Percentiles rank a stretch among this genome's conserved stretches.
Evolutionary conservation across 148 eudicot species (phyloP).

Genomic region (Camellia sinensis): DNA sequence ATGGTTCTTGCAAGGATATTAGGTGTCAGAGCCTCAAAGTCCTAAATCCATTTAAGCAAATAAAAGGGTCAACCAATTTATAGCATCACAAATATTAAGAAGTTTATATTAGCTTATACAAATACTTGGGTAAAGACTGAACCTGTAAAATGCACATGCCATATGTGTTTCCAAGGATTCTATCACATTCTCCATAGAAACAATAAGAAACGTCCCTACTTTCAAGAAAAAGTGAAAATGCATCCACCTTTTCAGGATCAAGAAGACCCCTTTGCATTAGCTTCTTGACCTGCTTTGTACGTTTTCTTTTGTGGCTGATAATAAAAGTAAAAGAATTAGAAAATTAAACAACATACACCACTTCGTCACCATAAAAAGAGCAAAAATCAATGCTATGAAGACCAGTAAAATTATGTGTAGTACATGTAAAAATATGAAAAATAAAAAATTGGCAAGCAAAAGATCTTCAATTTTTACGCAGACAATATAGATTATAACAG

Average conservation of each 20-base stretch:
- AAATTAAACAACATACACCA: not conserved
- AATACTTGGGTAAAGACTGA: not conserved
- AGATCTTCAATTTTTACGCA: not conserved
- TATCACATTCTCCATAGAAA: conserved; percentile 75
- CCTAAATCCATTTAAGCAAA: conserved; percentile 34
- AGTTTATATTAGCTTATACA: not conserved
- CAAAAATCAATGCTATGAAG: not conserved
- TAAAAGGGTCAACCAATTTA: not conserved
- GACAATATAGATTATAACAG: not conserved
- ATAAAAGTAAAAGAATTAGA: conserved; percentile 2
- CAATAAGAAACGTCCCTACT: conserved; percentile 68
- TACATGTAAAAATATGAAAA: not conserved
- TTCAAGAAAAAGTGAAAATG: conserved; percentile 72
- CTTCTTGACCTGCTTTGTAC: conserved; percentile 68
- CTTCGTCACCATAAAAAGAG: not conserved
- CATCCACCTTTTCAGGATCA: conserved; percentile 78
- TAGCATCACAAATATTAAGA: not conserved
- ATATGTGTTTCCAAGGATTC: conserved; percentile 85
- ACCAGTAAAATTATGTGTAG: not conserved
- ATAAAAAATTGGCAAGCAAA: no score
- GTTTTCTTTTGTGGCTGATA: conserved; percentile 77
- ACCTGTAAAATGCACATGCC: conserved; percentile 98
- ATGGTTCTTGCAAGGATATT: conserved; percentile 92
- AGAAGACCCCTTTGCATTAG: conserved; percentile 56
- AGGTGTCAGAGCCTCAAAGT: conserved; percentile 93